Conservation (phyloP, 192 early-diverging fungal genomes). For the Haplosporangium gracile region DNA sequence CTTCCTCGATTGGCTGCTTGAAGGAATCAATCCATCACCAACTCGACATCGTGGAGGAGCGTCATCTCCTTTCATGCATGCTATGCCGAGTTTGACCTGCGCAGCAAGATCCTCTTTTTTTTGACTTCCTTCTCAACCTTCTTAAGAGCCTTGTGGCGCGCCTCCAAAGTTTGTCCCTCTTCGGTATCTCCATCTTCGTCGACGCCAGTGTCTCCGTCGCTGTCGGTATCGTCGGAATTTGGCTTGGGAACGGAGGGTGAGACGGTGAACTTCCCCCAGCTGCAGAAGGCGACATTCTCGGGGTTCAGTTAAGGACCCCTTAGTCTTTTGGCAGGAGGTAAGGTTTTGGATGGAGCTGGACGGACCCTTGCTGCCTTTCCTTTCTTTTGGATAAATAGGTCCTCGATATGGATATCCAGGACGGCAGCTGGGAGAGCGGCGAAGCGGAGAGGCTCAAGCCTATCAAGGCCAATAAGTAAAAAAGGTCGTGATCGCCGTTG, state of each 20-base stretch:
- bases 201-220: too few relatives aligned
- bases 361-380: background rate
- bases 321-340: background rate
- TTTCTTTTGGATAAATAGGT: background rate
- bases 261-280: background rate
- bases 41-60: background rate
- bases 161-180: too few relatives aligned
- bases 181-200: background rate
- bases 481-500: too few relatives aligned
- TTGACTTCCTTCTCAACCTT: background rate
- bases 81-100: background rate
- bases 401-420: background rate
- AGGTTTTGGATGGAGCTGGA: background rate
- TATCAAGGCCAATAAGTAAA: background rate
- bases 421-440: background rate
- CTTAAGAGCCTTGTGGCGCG: background rate
- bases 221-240: background rate
- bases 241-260: background rate
- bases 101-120: background rate
- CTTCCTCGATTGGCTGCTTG: background rate
- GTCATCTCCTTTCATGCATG: background rate
- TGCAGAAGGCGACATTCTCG: background rate
- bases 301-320: background rate
- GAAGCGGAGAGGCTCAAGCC: background rate
- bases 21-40: background rate